Evolutionary conservation across 345 rosid genomes (phyloP), one percentile per base, ranked within the genome.

Genomic region (Eucalyptus curtisii): DNA sequence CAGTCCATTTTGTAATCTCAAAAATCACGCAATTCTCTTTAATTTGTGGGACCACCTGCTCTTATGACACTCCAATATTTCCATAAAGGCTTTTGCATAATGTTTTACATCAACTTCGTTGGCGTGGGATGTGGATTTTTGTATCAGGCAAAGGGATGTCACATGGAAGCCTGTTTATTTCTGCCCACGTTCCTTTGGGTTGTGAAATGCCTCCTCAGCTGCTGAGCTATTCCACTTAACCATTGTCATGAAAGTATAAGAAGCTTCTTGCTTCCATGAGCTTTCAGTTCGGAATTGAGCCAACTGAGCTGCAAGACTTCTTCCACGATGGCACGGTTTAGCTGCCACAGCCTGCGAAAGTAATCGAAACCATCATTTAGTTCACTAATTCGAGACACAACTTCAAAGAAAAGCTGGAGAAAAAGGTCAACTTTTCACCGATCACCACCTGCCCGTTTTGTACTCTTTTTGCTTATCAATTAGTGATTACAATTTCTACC

Each of bases 181-280:
- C 88, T 15, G 93, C 92, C 92, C 91, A 92, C 90, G 91, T 13
- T 87, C 81, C 82, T 94, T 93, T 19, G 96, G 94, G 10, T 91
- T 93, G 33, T 49, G 89, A 87, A 94, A 93, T 4, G 94, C 94
- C 30, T 91, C 93, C 89, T 93, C 89, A 0, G 89, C 95, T 0
- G 95, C 95, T 33, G 95, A 91, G 88, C 92, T 94, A 44, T 94
- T 92, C 95, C 95, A 94, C 5, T 91, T 33, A 30, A 89, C 87
- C 59, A 89, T 31, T 87, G 33, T 59, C 31, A n/a, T 89, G 64
- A 49, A 87, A 66, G 80, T 64, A 6, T 45, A 87, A 81, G 64
- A n/a, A 76, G 49, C 86, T 81, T 71, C 64, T 87, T 4, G 85
- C 84, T 57, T 87, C 71, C 10, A 48, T 33, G 30, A 89, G 49